These are phyloP conservation scores for Asterochloris sp. DNA, from an alignment of 139 green algal species.

Conservation along the genomic window DNA sequence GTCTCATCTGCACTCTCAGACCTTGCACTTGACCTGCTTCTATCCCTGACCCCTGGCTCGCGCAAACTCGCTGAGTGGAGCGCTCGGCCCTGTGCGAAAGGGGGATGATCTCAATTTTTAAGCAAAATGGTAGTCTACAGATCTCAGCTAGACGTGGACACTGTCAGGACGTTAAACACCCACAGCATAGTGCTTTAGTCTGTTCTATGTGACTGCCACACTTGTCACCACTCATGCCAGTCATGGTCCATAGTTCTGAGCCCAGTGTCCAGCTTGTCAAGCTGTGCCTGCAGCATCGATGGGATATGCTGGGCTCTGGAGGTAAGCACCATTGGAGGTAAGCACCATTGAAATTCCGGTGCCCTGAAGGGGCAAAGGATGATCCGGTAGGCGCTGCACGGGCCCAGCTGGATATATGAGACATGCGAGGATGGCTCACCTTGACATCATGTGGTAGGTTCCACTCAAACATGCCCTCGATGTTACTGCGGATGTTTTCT, in stretches of 20 bases:
- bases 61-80: no score
- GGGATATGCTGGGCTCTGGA: background rate
- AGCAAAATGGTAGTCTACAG: no score
- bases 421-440: constrained; percentile 12
- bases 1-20: no score
- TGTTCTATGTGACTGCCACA: background rate
- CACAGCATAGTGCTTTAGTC: no score
- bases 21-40: no score
- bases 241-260: background rate
- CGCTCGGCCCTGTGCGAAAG: no score
- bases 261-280: constrained; percentile 4
- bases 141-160: no score
- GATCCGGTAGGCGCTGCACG: background rate
- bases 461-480: constrained; percentile 51
- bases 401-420: background rate
- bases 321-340: background rate
- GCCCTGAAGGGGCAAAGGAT: background rate
- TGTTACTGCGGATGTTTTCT: constrained; percentile 50
- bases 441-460: constrained; percentile 49
- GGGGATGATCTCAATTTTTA: no score
- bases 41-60: no score
- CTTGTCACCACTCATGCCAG: constrained; percentile 13
- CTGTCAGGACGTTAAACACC: no score
- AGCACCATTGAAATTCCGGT: background rate
- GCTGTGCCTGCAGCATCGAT: background rate